Base-by-base conservation (phyloP, 176 grass and related monocot genomes). In the Oryza longistaminata region DNA sequence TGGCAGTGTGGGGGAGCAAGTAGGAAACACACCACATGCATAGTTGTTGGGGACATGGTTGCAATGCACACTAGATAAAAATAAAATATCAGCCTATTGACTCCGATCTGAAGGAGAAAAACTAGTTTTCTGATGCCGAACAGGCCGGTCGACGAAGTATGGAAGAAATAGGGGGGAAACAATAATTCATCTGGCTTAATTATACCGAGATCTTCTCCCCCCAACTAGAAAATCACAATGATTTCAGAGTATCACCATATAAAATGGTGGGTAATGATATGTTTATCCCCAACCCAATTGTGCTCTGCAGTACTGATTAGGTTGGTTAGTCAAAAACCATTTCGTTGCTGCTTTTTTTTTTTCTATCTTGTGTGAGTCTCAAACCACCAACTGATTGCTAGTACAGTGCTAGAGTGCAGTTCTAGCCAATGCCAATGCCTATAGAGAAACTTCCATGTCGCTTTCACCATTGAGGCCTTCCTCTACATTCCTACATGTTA, bases 1-100 rank as follows among this genome's bases (percentile, higher is more conserved):
- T 25, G 52, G 69, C 58, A 79, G n/a, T 40, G 79, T 79, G 86
- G 83, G 88, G 88, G 83, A 85, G 50, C 76, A 82, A 55, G 49
- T 83, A 87, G 68, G 90, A 80, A 90, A 91, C 88, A 93, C 16
- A 46, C 69, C 86, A 89, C 93, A 96, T 96, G 93, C 83, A 85
- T 48, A 91, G 81, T 91, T 46, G 90, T 89, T 89, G 45, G 78
- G 74, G 49, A 40, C 87, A 81, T 74, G 77, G 34, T 86, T 77
- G 81, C n/a, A 70, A 89, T 77, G 71, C n/a, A 74, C 11, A 37
- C n/a, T 53, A 25, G 82, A 70, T 77, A 76, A 43, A 43, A 43
- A 82, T 75, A 84, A 84, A 81, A 55, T 49, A 65, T 49, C 65
- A 85, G 68, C 42, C 5, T 40, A 62, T 87, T 90, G 84, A 87